These are phyloP conservation scores for Pseudocercospora vitis DNA, from an alignment of 2,329 filamentous ascomycete species.

Conservation along the genomic window DNA sequence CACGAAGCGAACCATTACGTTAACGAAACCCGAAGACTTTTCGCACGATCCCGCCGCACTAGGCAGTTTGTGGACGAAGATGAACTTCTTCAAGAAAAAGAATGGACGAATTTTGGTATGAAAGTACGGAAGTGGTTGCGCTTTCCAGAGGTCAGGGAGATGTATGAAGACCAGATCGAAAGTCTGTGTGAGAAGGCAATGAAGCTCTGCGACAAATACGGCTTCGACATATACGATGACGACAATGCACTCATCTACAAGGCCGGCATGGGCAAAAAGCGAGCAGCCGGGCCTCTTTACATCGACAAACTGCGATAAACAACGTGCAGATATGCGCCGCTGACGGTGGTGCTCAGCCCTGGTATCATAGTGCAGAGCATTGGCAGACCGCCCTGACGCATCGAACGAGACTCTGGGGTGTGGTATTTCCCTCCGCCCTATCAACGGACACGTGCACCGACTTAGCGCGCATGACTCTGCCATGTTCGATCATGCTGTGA, in stretches of 20 bases:
- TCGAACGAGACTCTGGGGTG: too few relatives aligned
- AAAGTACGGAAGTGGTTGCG: constrained; percentile 27
- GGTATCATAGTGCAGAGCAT: too few relatives aligned
- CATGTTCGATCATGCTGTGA: too few relatives aligned
- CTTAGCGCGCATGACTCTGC: too few relatives aligned
- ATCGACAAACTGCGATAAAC: too few relatives aligned
- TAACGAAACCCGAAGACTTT: not conserved
- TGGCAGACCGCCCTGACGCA: too few relatives aligned
- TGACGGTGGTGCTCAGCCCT: too few relatives aligned
- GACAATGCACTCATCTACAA: constrained; percentile 31
- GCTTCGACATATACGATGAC: constrained; percentile 32
- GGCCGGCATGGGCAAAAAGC: constrained; percentile 15
- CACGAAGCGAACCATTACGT: constrained; percentile 18
- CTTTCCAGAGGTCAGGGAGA: constrained; percentile 29
- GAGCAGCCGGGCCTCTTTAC: too few relatives aligned
- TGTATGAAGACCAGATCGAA: constrained; percentile 30
- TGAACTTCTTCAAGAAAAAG: constrained; percentile 8
- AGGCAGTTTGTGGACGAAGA: constrained; percentile 13
- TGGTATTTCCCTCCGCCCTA: too few relatives aligned
- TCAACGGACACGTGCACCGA: too few relatives aligned
- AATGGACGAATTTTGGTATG: not conserved
- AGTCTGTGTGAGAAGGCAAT: constrained; percentile 29
- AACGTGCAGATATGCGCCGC: too few relatives aligned
- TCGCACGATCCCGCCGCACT: constrained; percentile 3
- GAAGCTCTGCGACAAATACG: constrained; percentile 32